Base-by-base conservation (phyloP, 768 basidiomycete species). In the Austroboletus festivus region DNA sequence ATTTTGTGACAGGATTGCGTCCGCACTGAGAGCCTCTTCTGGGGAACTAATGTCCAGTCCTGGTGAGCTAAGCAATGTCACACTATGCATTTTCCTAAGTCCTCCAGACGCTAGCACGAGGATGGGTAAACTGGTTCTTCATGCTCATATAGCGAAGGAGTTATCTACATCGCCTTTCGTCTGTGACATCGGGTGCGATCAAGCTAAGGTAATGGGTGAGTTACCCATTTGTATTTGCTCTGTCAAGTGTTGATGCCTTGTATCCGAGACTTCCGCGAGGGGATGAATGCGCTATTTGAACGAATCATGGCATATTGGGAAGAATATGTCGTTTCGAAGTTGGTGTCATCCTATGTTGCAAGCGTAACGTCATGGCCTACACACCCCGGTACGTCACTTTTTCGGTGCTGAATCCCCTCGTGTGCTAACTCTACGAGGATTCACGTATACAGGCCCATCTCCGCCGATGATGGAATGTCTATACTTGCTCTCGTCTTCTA, bases 301-400 rank as follows among this genome's bases (percentile, higher is more conserved):
- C 68, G 61, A 21, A 72, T 79, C 11, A 66, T 83, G 50, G 67
- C 74, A 49, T 71, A 68, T 39, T 87, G 87, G 87, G 72, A 75
- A 57, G 63, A 72, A 24, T 54, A 68, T 42, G 69, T 68, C n/a
- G 67, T 81, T 26, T 59, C 62, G 41, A 53, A 52, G 47, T 22
- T 49, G 28, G 53, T 62, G 19, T 50, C 57, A 11, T 47, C 47
- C 50, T 69, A 67, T 37, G 35, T 22, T 40, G 44, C 39, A 30
- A 55, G 46, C 20, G 26, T 48, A 37, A 52, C 11, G 6, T 38
- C 18, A 40, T 31, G 48, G 44, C 48, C 42, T 23, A 20, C 39
- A 43, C 34, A 28, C 23, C 15, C 31, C 24, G 57, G 63, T 61
- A 44, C 15, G 53, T 31, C 44, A 20, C 40, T 40, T 42, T 20